These are phyloP conservation scores for Pseudozyma sp. DNA, from an alignment of 1,284 basidiomycete genomes.

Conservation along the genomic window DNA sequence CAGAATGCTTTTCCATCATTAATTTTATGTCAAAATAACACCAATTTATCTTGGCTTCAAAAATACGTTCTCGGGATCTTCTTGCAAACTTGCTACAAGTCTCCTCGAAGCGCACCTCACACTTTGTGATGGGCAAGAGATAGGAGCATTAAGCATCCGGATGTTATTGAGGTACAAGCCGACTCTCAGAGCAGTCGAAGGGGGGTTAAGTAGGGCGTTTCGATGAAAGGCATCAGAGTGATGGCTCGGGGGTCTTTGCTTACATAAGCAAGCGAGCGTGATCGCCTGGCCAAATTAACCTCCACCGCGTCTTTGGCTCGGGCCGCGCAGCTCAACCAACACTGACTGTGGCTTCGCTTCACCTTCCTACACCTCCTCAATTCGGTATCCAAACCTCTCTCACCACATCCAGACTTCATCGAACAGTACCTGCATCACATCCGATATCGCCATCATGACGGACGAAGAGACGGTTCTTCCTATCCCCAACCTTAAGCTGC, in stretches of 20 bases:
- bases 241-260: slow-evolving; percentile 5
- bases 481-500: slow-evolving; percentile 64
- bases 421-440: neutral
- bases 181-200: neutral
- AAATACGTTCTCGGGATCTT: too few species aligned
- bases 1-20: too few species aligned
- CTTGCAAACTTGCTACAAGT: too few species aligned
- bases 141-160: too few species aligned
- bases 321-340: slow-evolving; percentile 48
- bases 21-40: too few species aligned
- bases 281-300: slow-evolving; percentile 32
- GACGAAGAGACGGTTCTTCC: slow-evolving; percentile 65
- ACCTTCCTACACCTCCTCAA: slow-evolving; percentile 1
- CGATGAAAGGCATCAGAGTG: neutral
- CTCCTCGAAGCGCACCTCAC: too few species aligned
- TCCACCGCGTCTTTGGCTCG: slow-evolving; percentile 44
- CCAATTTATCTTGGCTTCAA: too few species aligned
- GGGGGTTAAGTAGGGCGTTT: neutral
- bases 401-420: neutral
- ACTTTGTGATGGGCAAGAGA: too few species aligned
- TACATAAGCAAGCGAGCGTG: slow-evolving; percentile 36
- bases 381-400: neutral
- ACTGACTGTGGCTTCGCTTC: neutral
- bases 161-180: too few species aligned
- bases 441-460: slow-evolving; percentile 29